Evolutionary conservation across 108 stramenopile genomes (phyloP), one percentile per base, ranked within the genome.

Genomic region (Cyclotella kingstonii): DNA sequence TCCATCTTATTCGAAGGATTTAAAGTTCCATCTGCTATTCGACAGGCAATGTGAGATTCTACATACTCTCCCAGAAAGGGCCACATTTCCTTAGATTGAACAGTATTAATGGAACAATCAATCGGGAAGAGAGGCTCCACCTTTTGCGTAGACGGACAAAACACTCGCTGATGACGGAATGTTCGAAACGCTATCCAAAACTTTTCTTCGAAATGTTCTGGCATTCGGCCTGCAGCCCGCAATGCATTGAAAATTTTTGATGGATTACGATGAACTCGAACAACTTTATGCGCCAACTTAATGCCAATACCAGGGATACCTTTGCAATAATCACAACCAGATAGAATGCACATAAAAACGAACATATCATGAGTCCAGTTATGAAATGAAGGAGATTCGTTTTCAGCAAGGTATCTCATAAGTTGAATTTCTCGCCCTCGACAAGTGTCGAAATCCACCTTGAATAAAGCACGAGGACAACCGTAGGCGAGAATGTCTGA

Each of bases 331-430:
- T 94, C 93, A 36, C 93, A 94, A 10, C 93, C 93, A 7, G 85
- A 73, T 25, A 94, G 53, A 7, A 87, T 81, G 54, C 88, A 89
- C 84, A 94, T 84, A 48, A 78, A 77, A 12, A 91, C 68, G 42
- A 92, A 90, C 90, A 87, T 86, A 60, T 87, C 79, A 38, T 89
- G 79, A 8, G 86, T 90, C 82, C 89, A 90, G 47, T 79, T 81
- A 35, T 50, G 31, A 60, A 92, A 69, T 38, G 77, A 66, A 19
- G 69, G 65, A 15, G 71, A 54, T 18, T 64, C 46, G 55, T 84
- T 82, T 26, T 76, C 61, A 26, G 73, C 73, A 22, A 77, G 42
- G 47, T 77, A 70, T 68, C 54, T 53, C 76, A 77, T 61, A 15
- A 80, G 64, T 39, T 83, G 76, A 33, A 94, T 86, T 63, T 84